Percentiles rank a stretch among this genome's conserved stretches.
Conservation (phyloP, 73 alveolate genomes). For the Paramecium bursaria region DNA sequence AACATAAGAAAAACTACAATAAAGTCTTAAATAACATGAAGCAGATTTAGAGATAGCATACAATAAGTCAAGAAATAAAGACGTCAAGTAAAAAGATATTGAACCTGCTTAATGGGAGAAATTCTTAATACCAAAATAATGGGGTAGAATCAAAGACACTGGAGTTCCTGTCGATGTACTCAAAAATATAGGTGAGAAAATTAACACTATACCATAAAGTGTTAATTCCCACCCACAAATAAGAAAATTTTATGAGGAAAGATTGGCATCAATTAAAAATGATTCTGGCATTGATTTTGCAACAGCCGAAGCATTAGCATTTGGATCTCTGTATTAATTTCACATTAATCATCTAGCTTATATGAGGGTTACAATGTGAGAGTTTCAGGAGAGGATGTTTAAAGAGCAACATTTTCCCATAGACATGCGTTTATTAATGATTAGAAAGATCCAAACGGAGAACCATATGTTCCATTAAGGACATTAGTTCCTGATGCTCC, state of each 20-base stretch:
- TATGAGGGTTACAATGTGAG: conserved; percentile 85
- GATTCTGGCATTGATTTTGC: conserved; percentile 84
- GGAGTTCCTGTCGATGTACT: conserved; percentile 63
- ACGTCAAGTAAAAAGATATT: conserved; percentile 23
- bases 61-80: conserved; percentile 53
- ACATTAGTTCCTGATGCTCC: conserved; percentile 21
- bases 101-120: conserved; percentile 65
- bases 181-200: conserved; percentile 74
- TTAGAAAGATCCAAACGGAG: conserved; percentile 68
- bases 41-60: conserved; percentile 76
- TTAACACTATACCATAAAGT: conserved; percentile 74
- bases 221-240: conserved; percentile 79
- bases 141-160: conserved; percentile 69
- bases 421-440: conserved; percentile 82
- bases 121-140: conserved; percentile 41
- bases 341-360: too few species aligned
- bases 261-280: conserved; percentile 70
- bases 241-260: conserved; percentile 75
- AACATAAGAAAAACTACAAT: conserved; percentile 67
- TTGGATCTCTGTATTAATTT: conserved; percentile 87
- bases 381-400: conserved; percentile 82
- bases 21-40: conserved; percentile 62
- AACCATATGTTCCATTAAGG: conserved; percentile 72
- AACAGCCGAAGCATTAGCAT: conserved; percentile 90
- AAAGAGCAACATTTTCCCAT: conserved; percentile 89